Evolutionary conservation across 2,329 filamentous ascomycete species (phyloP).

Genomic region (Aspergillus sojae): DNA sequence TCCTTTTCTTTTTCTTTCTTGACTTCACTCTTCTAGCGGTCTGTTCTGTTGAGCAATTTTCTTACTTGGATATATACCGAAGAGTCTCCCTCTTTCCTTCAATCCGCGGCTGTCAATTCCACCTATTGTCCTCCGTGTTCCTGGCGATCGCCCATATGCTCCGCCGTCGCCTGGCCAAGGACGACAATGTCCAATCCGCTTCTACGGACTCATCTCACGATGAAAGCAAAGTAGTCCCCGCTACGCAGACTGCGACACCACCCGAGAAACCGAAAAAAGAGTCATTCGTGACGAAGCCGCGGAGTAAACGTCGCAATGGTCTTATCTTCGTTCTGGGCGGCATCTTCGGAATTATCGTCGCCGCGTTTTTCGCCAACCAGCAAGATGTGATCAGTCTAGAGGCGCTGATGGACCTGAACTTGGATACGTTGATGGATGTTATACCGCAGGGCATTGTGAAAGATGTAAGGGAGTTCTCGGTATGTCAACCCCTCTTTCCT

Average conservation of each 20-base stretch:
- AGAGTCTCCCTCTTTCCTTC: not conserved
- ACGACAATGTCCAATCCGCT: conserved; percentile 34
- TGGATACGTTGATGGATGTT: conserved; percentile 85
- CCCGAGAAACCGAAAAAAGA: conserved; percentile 18
- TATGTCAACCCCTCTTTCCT: conserved; percentile 46
- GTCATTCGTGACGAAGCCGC: conserved; percentile 40
- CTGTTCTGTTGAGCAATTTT: not conserved
- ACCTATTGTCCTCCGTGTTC: not conserved
- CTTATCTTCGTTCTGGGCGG: conserved; percentile 87
- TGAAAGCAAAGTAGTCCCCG: not conserved
- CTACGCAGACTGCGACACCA: conserved; percentile 15
- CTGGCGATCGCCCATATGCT: conserved; percentile 34
- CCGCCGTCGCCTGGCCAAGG: conserved; percentile 46
- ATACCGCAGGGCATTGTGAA: conserved; percentile 82
- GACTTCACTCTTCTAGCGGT: not conserved
- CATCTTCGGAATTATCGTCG: conserved; percentile 84
- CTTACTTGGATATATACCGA: not conserved
- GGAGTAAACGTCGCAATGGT: conserved; percentile 72
- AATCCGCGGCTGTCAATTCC: not conserved
- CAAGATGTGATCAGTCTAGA: conserved; percentile 90
- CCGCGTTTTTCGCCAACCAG: conserved; percentile 84
- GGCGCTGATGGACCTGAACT: conserved; percentile 68
- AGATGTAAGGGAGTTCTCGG: conserved; percentile 83
- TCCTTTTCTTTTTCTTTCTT: conserved; percentile 4
- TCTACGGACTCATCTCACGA: conserved; percentile 10